These are phyloP conservation scores for Globisporangium megalacanthum DNA, from an alignment of 352 stramenopile genomes.

Conservation along the genomic window DNA sequence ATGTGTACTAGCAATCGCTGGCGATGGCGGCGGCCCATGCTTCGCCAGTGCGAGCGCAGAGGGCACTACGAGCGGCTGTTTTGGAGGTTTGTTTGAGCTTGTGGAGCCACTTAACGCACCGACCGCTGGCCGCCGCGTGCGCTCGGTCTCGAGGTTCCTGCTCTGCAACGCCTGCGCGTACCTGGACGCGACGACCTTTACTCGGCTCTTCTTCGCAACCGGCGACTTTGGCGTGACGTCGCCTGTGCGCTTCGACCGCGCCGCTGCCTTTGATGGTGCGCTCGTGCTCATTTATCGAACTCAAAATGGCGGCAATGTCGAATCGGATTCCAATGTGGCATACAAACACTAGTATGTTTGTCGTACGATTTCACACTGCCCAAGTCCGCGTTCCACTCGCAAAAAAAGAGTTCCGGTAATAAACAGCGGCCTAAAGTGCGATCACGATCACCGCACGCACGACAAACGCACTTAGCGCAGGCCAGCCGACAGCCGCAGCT, in stretches of 20 bases:
- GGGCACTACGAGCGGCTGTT: conserved; percentile 3
- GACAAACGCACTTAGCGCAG: conserved; percentile 19
- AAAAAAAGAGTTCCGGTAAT: no score
- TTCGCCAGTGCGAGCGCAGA: conserved; percentile 2
- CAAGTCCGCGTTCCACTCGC: not conserved
- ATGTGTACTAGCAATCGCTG: conserved; percentile 2
- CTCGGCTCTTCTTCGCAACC: conserved; percentile 12
- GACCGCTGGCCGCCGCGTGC: not conserved
- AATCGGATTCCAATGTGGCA: not conserved
- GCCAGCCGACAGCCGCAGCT: conserved; percentile 50
- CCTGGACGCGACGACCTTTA: conserved; percentile 53
- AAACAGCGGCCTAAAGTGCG: not conserved
- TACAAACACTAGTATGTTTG: not conserved
- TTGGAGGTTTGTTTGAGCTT: no score
- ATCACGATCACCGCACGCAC: not conserved
- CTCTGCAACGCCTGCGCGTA: conserved; percentile 50
- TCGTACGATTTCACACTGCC: not conserved
- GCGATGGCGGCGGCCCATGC: not conserved
- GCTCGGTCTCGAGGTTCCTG: conserved; percentile 27
- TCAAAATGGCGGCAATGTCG: not conserved
- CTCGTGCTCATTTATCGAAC: not conserved
- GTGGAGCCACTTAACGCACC: not conserved
- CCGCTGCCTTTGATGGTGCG: not conserved
- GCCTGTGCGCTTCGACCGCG: conserved; percentile 3
- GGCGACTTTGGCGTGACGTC: not conserved